A percentile compares a stretch with the other conserved stretches of the same genome.
phyloP scores from a whole-genome alignment of 108 stramenopile species.

The Skeletonema potamos region DNA sequence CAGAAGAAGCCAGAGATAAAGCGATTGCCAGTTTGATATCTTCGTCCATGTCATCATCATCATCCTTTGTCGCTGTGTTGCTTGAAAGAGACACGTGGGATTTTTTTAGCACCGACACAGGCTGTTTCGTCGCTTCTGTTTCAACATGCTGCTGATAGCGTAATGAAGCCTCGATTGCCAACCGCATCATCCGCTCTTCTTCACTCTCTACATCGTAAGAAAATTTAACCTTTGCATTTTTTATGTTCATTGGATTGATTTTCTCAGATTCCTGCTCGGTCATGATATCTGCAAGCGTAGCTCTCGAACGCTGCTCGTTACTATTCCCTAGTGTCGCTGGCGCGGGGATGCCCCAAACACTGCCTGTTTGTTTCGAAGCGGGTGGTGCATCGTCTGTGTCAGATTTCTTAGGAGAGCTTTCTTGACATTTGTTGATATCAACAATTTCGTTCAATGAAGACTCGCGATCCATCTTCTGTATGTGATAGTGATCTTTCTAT shows the following conservation, averaged over 20 bases:
- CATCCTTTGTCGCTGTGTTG: not conserved
- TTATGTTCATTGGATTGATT: not conserved
- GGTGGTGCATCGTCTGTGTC: not conserved
- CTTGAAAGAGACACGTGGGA: not conserved
- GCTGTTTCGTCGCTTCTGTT: not conserved
- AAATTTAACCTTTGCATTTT: constrained; percentile 9
- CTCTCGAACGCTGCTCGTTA: not conserved
- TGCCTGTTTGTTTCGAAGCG: not conserved
- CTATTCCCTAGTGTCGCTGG: not conserved
- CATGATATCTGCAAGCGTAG: constrained; percentile 25
- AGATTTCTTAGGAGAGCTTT: not conserved
- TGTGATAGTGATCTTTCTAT: no score
- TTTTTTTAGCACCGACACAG: not conserved
- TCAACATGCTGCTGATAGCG: constrained; percentile 16
- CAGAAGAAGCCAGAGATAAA: constrained; percentile 16
- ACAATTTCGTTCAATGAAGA: not conserved
- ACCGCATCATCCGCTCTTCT: constrained; percentile 37
- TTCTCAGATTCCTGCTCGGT: constrained; percentile 18
- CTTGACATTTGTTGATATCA: not conserved
- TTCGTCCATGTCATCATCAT: constrained; percentile 36
- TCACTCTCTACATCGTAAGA: constrained; percentile 18
- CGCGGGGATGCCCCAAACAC: not conserved
- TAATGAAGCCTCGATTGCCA: constrained; percentile 35
- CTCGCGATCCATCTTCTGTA: not conserved
- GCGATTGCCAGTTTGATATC: constrained; percentile 42